These are phyloP conservation scores for Crithidia sp. DNA, from an alignment of 208 protist species.

Conservation along the genomic window DNA sequence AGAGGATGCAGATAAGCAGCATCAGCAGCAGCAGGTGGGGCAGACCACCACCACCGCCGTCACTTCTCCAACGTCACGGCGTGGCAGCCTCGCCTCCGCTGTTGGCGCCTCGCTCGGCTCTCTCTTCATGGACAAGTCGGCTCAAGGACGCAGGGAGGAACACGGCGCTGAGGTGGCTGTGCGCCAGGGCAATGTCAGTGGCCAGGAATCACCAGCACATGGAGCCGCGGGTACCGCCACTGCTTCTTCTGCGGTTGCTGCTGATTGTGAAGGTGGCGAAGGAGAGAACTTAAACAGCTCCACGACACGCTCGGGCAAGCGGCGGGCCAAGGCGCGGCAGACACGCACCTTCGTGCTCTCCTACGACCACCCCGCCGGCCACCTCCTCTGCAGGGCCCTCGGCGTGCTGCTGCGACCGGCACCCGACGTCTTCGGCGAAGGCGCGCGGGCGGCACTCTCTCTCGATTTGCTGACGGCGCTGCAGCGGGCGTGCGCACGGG, in stretches of 20 bases:
- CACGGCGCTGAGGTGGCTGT: not conserved
- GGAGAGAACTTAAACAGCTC: slow-evolving; percentile 16
- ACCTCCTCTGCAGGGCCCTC: slow-evolving; percentile 69
- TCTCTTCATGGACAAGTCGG: slow-evolving; percentile 23
- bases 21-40: not conserved
- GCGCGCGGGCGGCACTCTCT: slow-evolving; percentile 45
- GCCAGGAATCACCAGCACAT: too few species aligned
- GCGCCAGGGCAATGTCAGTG: too few species aligned
- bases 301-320: slow-evolving; percentile 9
- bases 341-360: slow-evolving; percentile 51
- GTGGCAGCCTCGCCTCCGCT: not conserved
- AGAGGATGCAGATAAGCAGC: not conserved
- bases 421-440: slow-evolving; percentile 21
- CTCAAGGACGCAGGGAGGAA: not conserved
- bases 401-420: slow-evolving; percentile 29
- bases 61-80: not conserved
- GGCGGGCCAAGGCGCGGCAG: slow-evolving; percentile 9
- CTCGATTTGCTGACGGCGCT: slow-evolving; percentile 47
- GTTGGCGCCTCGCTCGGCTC: slow-evolving; percentile 2
- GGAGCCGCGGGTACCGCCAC: too few species aligned
- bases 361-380: slow-evolving; percentile 65
- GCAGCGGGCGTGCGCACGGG: slow-evolving; percentile 20
- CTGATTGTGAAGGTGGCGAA: not conserved
- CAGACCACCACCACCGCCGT: not conserved
- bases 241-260: not conserved